Conservation (phyloP, 306 rosid species). For the Prunus salicina region DNA sequence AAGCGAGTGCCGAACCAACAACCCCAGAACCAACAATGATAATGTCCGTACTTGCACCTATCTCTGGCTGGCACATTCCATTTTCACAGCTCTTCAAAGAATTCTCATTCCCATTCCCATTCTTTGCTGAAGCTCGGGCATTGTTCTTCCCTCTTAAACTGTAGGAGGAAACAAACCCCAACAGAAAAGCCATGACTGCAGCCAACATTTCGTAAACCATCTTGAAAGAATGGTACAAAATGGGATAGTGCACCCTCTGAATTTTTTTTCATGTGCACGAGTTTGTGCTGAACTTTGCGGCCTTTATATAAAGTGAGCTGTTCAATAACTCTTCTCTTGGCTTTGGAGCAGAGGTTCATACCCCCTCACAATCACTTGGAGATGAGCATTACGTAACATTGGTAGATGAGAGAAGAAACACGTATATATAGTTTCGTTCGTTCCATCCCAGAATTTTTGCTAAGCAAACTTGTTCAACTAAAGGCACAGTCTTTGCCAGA, state of each 20-base stretch:
- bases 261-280: background rate
- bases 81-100: background rate
- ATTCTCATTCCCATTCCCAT: background rate
- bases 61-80: background rate
- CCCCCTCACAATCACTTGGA: background rate
- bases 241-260: background rate
- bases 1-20: conserved; percentile 22
- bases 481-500: background rate
- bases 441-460: background rate
- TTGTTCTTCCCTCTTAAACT: background rate
- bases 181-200: background rate
- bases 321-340: background rate
- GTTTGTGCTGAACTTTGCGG: background rate
- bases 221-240: background rate
- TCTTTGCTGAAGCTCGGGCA: background rate
- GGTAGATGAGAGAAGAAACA: background rate
- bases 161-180: background rate
- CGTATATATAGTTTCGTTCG: background rate
- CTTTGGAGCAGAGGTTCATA: background rate
- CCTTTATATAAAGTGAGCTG: background rate
- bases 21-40: conserved; percentile 22
- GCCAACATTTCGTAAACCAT: conserved; percentile 1
- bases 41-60: background rate
- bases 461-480: background rate
- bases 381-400: background rate